phyloP scores from a whole-genome alignment of 2,329 filamentous ascomycete species.

The Monosporascus sp. region DNA sequence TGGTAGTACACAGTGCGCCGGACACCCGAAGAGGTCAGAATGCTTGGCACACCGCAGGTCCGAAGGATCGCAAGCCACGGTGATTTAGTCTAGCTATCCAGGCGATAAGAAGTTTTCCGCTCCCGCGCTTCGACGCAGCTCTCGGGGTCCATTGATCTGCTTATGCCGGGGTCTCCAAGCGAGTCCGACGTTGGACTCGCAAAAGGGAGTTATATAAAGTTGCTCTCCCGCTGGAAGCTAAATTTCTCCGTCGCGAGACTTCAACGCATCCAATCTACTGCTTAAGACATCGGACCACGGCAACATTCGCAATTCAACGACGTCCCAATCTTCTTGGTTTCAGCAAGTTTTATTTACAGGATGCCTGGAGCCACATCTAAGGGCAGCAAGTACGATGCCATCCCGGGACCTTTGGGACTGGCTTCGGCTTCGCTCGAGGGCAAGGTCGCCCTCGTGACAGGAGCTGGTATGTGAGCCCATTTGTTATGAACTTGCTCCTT shows the following conservation, averaged over 20 bases:
- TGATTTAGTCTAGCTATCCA: not conserved
- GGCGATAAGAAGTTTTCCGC: not conserved
- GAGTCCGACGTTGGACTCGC: not conserved
- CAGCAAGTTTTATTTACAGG: constrained; percentile 8
- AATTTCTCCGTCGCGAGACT: too few species aligned
- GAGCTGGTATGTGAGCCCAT: constrained; percentile 29
- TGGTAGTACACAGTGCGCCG: not conserved
- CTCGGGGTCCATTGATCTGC: not conserved
- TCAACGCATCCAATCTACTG: not conserved
- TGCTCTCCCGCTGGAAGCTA: not conserved
- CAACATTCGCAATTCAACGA: not conserved
- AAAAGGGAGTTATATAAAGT: not conserved
- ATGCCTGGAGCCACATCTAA: constrained; percentile 27
- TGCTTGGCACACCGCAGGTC: not conserved
- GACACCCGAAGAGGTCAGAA: not conserved
- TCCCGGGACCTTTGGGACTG: constrained; percentile 33
- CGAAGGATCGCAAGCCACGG: not conserved
- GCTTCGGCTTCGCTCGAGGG: constrained; percentile 33
- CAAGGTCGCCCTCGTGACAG: constrained; percentile 33
- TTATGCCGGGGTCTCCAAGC: not conserved
- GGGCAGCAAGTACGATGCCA: constrained; percentile 29
- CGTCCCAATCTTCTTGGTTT: not conserved
- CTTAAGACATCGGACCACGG: not conserved
- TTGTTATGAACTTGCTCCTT: not conserved
- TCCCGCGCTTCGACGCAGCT: not conserved